These are phyloP conservation scores for Metschnikowia baotianmanensis DNA, from an alignment of 805 yeast species.

Conservation along the genomic window DNA sequence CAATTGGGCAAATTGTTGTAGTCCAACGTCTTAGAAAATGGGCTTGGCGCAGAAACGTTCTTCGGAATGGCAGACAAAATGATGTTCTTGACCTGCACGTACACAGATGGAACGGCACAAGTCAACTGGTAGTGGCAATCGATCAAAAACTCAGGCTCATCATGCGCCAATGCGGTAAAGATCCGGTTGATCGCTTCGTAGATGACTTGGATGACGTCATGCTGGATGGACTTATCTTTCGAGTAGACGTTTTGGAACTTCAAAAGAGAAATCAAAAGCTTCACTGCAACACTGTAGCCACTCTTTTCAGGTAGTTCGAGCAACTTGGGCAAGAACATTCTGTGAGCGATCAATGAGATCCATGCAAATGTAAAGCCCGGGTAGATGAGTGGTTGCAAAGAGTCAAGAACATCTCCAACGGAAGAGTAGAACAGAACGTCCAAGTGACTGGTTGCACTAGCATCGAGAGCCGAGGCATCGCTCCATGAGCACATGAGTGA, in stretches of 20 bases:
- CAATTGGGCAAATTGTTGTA: conserved; percentile 65
- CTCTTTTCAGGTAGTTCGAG: conserved; percentile 53
- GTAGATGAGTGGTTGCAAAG: conserved; percentile 83
- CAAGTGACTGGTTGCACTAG: conserved; percentile 41
- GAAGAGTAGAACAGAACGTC: conserved; percentile 54
- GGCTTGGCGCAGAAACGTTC: conserved; percentile 68
- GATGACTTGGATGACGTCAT: conserved; percentile 60
- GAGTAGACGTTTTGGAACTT: conserved; percentile 69
- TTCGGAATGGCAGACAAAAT: conserved; percentile 81
- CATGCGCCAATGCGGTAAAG: conserved; percentile 76
- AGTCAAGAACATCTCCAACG: conserved; percentile 66
- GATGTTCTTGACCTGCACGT: conserved; percentile 80
- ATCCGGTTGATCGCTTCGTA: conserved; percentile 88
- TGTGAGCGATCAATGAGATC: conserved; percentile 82
- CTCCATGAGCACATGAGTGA: conserved; percentile 73
- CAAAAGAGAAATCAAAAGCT: conserved; percentile 65
- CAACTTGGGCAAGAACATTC: conserved; percentile 81
- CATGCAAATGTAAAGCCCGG: conserved; percentile 97
- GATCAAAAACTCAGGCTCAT: conserved; percentile 80
- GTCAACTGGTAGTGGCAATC: conserved; percentile 75
- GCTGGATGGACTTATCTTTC: conserved; percentile 55
- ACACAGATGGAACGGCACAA: conserved; percentile 67
- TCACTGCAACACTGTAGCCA: conserved; percentile 62
- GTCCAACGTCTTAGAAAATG: conserved; percentile 68
- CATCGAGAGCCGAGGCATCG: conserved; percentile 41